Base-by-base conservation (phyloP, 495 filamentous ascomycete species). In the Aspergillus affinis region DNA sequence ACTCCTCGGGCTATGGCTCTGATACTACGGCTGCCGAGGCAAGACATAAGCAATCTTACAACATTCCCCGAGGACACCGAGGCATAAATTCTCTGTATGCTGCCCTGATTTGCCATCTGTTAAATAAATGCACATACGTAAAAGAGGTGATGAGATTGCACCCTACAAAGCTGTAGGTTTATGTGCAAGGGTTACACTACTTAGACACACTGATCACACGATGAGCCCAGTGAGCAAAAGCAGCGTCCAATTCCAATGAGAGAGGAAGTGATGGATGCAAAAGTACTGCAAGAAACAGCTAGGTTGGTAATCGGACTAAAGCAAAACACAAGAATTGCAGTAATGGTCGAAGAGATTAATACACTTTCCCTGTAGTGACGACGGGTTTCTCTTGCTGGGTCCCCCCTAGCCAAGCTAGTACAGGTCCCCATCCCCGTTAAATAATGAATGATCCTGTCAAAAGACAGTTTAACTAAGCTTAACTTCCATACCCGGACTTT, bases 381-480 rank as follows among this genome's bases (percentile, higher is more conserved):
- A 41, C 9, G 36, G 36, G 8, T 41, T 41, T 13, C 36, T 41
- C 29, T 15, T 15, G 13, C 30, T 44, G 32, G 51, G 12, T 44
- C 21, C 18, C 51, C 51, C 51, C 30, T 20, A 54, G 30, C 8
- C 13, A 41, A 10, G 13, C 36, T 41, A 41, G 36, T 17, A 41
- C 36, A 41, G 36, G 36, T 15, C 13, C 36, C 36, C 36, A 41
- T 13, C 12, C 4, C 10, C 36, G 36, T 41, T 41, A 41, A 41
- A 41, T 41, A 41, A 10, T 15, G 36, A 56, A 48, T 48, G 54
- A 55, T 36, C 30, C 52, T 55, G 52, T 20, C 52, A 21, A 44
- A 30, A 23, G 54, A 12, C 12, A 29, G 36, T 56, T 56, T 36
- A 47, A 56, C 44, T 56, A 56, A 30, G n/a, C 18, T 32, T 41